These are phyloP conservation scores for Plasmopara halstedii DNA, from an alignment of 352 stramenopile species.

Conservation along the genomic window DNA sequence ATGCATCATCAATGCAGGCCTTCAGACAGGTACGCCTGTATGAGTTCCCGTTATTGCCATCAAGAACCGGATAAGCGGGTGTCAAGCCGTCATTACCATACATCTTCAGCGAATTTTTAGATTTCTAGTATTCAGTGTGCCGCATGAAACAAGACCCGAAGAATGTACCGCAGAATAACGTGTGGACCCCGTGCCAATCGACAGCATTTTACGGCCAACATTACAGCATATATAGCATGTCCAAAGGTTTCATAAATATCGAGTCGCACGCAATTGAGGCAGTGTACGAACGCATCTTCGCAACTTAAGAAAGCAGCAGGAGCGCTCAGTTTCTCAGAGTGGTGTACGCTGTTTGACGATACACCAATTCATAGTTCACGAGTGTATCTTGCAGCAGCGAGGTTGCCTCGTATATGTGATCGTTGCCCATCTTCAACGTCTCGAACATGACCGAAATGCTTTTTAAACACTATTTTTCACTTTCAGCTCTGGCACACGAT, in stretches of 20 bases:
- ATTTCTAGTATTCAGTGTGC: constrained; percentile 98
- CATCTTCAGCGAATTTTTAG: constrained; percentile 99
- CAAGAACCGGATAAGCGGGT: constrained; percentile 93
- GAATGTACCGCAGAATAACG: constrained; percentile 94
- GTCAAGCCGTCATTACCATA: constrained; percentile 96
- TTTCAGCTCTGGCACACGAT: constrained; percentile 98
- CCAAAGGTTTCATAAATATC: constrained; percentile 99
- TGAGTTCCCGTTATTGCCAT: constrained; percentile 93
- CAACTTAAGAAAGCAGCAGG: constrained; percentile 93
- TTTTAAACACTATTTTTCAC: constrained; percentile 99
- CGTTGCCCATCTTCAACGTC: constrained; percentile 99
- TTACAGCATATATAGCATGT: constrained; percentile 98
- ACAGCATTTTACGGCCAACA: constrained; percentile 97
- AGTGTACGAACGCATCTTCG: constrained; percentile 96
- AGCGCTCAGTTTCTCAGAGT: constrained; percentile 97
- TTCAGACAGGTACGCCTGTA: constrained; percentile 95
- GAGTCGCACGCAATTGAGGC: constrained; percentile 99
- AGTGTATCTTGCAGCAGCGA: constrained; percentile 98
- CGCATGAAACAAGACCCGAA: constrained; percentile 98
- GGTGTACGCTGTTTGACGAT: constrained; percentile 96
- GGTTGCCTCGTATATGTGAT: constrained; percentile 99
- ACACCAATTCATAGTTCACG: constrained; percentile 98
- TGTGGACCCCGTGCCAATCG: constrained; percentile 95
- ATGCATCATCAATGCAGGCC: constrained; percentile 67
- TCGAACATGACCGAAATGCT: constrained; percentile 99